Evolutionary conservation across 768 basidiomycete species (phyloP).

Genomic region (Tylopilus cervinicoccineus): DNA sequence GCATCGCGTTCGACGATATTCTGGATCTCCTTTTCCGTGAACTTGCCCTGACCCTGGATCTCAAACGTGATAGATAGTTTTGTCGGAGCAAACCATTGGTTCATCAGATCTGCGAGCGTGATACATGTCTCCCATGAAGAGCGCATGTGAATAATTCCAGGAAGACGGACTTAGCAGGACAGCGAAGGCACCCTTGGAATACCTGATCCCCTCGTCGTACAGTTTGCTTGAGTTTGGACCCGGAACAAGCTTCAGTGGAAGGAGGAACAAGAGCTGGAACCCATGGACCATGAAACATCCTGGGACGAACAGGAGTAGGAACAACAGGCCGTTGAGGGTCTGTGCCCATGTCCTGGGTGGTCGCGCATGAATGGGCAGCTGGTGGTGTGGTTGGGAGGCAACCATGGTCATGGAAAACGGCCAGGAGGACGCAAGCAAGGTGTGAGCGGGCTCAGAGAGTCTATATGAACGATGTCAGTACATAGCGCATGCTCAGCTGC

Average conservation of each 20-base stretch:
- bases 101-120: slow-evolving; percentile 59
- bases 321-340: slow-evolving; percentile 46
- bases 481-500: not conserved
- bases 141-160: not conserved
- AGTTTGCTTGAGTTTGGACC: slow-evolving; percentile 47
- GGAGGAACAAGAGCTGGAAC: slow-evolving; percentile 67
- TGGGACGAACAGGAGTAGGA: slow-evolving; percentile 53
- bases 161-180: slow-evolving; percentile 59
- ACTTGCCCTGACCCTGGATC: slow-evolving; percentile 57
- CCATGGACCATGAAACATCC: slow-evolving; percentile 68
- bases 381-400: slow-evolving; percentile 27
- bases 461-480: slow-evolving; percentile 13
- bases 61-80: slow-evolving; percentile 71
- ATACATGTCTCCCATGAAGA: not conserved
- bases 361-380: slow-evolving; percentile 51
- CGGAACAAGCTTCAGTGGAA: slow-evolving; percentile 66
- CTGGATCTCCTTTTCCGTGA: slow-evolving; percentile 58
- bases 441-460: not conserved
- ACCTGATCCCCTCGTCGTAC: slow-evolving; percentile 69
- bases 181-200: slow-evolving; percentile 82
- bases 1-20: slow-evolving; percentile 52
- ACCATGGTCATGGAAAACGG: slow-evolving; percentile 19
- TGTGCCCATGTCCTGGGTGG: slow-evolving; percentile 52
- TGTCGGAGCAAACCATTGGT: slow-evolving; percentile 80
- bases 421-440: not conserved